A percentile compares a stretch with the other conserved stretches of the same genome.
Conservation (phyloP, 805 yeast species). For the Wickerhamomyces chambardii region DNA sequence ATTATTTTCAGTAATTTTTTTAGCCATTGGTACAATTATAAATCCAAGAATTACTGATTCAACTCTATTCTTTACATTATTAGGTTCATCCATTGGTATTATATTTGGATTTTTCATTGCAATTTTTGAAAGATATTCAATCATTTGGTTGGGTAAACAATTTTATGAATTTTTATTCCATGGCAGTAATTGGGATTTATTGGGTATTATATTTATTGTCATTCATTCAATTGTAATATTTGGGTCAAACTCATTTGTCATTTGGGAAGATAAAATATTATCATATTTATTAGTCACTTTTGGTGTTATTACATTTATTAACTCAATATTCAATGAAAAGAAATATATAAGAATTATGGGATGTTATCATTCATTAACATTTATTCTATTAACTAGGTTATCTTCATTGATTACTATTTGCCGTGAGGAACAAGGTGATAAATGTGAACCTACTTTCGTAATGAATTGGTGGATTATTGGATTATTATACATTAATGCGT, state of each 20-base stretch:
- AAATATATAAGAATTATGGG: constrained; percentile 50
- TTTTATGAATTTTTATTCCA: constrained; percentile 36
- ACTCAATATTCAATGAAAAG: constrained; percentile 25
- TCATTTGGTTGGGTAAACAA: constrained; percentile 48
- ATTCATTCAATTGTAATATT: constrained; percentile 66
- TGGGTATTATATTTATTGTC: constrained; percentile 48
- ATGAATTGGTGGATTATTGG: constrained; percentile 55
- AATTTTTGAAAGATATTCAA: constrained; percentile 66
- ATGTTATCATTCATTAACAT: constrained; percentile 58
- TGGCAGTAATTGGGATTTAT: constrained; percentile 69
- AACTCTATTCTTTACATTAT: constrained; percentile 39
- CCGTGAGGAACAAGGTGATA: constrained; percentile 84
- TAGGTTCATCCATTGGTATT: constrained; percentile 66
- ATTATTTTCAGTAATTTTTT: constrained; percentile 49
- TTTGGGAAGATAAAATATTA: constrained; percentile 86
- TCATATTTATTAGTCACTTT: constrained; percentile 52
- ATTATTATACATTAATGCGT: constrained; percentile 40
- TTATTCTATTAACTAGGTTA: constrained; percentile 58
- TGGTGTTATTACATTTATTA: constrained; percentile 45
- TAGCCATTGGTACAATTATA: constrained; percentile 51
- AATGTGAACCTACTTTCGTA: constrained; percentile 65
- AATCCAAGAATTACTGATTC: constrained; percentile 34
- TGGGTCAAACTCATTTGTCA: constrained; percentile 86
- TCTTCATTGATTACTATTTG: constrained; percentile 73
- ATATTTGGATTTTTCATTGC: constrained; percentile 70